Conservation (phyloP, 1,284 basidiomycete genomes). For the Apiotrichum brassicae region DNA sequence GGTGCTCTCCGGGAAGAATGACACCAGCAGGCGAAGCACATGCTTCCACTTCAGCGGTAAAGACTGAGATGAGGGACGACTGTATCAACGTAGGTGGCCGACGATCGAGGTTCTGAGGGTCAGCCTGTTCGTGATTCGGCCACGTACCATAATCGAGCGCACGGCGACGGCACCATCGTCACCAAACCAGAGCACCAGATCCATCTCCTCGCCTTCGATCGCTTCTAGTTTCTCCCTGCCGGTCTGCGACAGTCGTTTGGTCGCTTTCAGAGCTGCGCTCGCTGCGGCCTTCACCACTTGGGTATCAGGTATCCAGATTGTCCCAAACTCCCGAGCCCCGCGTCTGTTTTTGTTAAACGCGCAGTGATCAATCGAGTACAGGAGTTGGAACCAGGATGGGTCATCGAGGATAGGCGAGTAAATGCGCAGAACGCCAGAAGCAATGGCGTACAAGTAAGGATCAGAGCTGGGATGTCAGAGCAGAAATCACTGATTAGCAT, state of each 20-base stretch:
- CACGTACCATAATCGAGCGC: constrained; percentile 64
- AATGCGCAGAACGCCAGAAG: constrained; percentile 56
- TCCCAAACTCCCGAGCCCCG: constrained; percentile 18
- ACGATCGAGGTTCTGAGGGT: constrained; percentile 71
- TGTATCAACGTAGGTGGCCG: constrained; percentile 76
- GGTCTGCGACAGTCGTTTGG: not conserved
- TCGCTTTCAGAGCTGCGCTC: constrained; percentile 21
- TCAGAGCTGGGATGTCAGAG: constrained; percentile 27
- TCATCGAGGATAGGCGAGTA: constrained; percentile 82
- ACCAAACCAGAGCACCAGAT: constrained; percentile 67
- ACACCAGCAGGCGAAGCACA: constrained; percentile 51
- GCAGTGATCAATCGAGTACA: constrained; percentile 55
- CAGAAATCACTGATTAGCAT: constrained; percentile 1
- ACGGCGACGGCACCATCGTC: constrained; percentile 64
- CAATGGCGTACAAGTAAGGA: constrained; percentile 38
- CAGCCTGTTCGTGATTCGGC: not conserved
- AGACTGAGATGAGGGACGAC: constrained; percentile 64
- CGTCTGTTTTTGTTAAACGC: constrained; percentile 49
- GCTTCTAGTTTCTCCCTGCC: constrained; percentile 17
- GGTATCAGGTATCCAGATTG: constrained; percentile 31
- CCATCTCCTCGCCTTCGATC: constrained; percentile 60
- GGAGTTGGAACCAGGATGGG: constrained; percentile 74
- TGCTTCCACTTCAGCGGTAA: constrained; percentile 21
- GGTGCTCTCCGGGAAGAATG: constrained; percentile 56
- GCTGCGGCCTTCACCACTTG: constrained; percentile 22